Base-by-base conservation (phyloP, 169 alveolate genomes). In the Miamiensis avidus region DNA sequence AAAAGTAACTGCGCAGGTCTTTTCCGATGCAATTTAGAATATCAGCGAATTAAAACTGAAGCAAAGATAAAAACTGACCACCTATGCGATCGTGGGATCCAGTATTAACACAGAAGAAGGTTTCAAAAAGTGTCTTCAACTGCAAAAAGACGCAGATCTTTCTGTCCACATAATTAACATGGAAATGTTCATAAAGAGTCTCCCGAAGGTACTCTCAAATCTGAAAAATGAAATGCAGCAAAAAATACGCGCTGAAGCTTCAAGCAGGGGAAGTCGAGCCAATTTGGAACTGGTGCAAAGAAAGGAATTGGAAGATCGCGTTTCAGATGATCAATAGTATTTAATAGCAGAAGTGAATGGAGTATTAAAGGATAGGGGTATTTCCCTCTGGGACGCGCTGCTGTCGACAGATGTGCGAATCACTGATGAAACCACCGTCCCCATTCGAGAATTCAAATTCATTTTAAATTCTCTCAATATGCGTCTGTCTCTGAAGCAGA, bases 391-490 rank as follows among this genome's bases (percentile, higher is more conserved):
- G 84, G 84, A 79, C 64, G 32, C 84, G 27, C 30, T 79, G 27
- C 81, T 81, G 25, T 72, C 31, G 31, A 85, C 83, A 30, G 87
- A 89, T 74, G 83, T 84, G 0, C 25, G 86, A 26, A 89, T 85
- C 31, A 84, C 88, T 1, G 83, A 73, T 11, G 81, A 81, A 28
- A 65, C 84, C 1, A 74, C 64, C 30, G 84, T 89, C 31, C 88
- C 86, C 29, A 34, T 89, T 0, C 76, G 78, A 32, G 87, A 85
- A 64, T 89, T 85, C 84, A 89, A 89, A 31, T 78, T 84, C 27
- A 74, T 89, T 0, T 78, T 89, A 25, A 89, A 85, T 34, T 82
- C 87, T 34, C 49, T 89, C 29, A 89, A 89, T 30, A 76, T 89
- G 32, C 85, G 85, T 29, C 27, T 89, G 20, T 73, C 93, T 27